Base-by-base conservation (phyloP, 805 yeast genomes). In the Wickerhamiella kurtzmanii region DNA sequence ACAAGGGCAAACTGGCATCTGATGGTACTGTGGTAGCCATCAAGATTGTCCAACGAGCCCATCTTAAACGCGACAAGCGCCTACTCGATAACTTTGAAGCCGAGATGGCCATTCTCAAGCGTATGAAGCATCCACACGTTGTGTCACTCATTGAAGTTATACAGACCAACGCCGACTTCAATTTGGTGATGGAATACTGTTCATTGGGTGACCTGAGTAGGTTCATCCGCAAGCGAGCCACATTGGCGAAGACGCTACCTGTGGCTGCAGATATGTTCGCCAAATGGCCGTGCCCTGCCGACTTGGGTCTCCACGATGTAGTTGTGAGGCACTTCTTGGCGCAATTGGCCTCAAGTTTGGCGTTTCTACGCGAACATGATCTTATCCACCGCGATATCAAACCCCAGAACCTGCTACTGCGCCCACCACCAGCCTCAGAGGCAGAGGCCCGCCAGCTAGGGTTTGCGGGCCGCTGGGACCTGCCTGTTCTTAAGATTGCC, bases 131-230 rank as follows among this genome's bases (percentile, higher is more conserved):
- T 59, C 95, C 96, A 1, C 97, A 92, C 62, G 82, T 92, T 47
- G 98, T 92, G 9, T 80, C 80, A 16, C 68, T 92, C 43, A 65
- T 84, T 50, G 97, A 89, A 59, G 87, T 86, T 60, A 77, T 78
- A 49, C 81, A 85, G 59, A 81, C 95, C 1, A 59, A 63, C 35
- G 62, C 77, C 9, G 85, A 88, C 63, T 85, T 87, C 67, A 89
- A 86, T 61, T 68, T 92, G 52, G 79, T 89, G 16, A 92, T 92
- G 96, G 97, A 92, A 63, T 92, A 86, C 67, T 92, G 98, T 62
- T 79, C 96, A 1, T 69, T 92, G 60, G 98, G 98, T 13, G 98
- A 92, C 65, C 71, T 92, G 51, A 83, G 95, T 0, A 84, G 79
- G 58, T 81, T 92, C 56, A 88, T 92, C 47, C 76, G 83, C 58